Conservation (phyloP, 176 grass and related monocot species). For the Chloris gayana region DNA sequence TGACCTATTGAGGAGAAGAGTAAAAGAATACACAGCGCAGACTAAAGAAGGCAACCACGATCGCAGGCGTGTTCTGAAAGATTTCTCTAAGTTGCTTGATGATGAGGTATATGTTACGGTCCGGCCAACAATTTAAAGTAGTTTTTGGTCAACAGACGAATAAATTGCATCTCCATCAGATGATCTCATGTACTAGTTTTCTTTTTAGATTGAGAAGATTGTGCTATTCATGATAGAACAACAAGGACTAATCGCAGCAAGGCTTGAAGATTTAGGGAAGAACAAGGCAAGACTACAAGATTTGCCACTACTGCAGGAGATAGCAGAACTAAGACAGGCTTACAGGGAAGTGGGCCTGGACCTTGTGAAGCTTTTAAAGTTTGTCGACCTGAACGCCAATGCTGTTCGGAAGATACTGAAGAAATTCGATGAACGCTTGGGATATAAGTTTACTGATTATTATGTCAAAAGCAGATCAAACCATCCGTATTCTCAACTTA, state of each 20-base stretch:
- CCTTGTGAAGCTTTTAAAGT: constrained; percentile 55
- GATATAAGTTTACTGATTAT: constrained; percentile 56
- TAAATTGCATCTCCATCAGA: neutral
- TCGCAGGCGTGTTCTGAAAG: constrained; percentile 46
- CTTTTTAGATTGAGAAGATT: constrained; percentile 53
- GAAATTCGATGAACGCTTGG: constrained; percentile 59
- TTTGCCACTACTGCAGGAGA: constrained; percentile 40
- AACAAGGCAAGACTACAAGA: constrained; percentile 32
- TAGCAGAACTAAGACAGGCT: constrained; percentile 43
- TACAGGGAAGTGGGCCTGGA: constrained; percentile 50
- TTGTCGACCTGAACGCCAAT: constrained; percentile 59
- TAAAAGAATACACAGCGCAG: constrained; percentile 59
- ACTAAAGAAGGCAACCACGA: constrained; percentile 35
- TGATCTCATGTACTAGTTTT: neutral
- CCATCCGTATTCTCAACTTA: constrained; percentile 61
- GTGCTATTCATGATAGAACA: constrained; percentile 65
- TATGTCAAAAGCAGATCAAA: constrained; percentile 53
- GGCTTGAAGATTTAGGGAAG: constrained; percentile 49
- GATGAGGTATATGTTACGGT: constrained; percentile 46
- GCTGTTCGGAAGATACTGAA: constrained; percentile 61
- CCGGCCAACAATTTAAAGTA: neutral
- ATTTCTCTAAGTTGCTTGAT: constrained; percentile 61
- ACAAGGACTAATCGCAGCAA: constrained; percentile 58
- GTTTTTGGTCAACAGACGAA: neutral
- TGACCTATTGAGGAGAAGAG: constrained; percentile 51